Evolutionary conservation across 2,329 filamentous ascomycete genomes (phyloP).

Genomic region (Trichoderma sp.): DNA sequence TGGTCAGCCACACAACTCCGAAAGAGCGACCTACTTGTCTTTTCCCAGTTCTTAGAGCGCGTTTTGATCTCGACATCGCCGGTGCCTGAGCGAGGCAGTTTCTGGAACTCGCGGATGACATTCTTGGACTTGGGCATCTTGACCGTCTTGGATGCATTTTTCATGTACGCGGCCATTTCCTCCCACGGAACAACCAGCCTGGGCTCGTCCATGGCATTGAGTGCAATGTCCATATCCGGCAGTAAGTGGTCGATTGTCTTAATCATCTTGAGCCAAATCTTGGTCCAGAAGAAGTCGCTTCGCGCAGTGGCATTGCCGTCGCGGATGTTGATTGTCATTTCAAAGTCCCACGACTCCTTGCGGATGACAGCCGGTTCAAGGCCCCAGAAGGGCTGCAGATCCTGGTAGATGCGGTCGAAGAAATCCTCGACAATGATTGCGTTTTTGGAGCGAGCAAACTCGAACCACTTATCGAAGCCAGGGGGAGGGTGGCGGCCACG

Average conservation of each 20-base stretch:
- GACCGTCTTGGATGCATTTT: constrained; percentile 48
- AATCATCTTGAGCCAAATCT: constrained; percentile 54
- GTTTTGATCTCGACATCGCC: constrained; percentile 35
- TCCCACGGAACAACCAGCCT: constrained; percentile 62
- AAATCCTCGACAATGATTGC: constrained; percentile 60
- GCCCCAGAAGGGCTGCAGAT: constrained; percentile 58
- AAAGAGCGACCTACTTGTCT: constrained; percentile 31
- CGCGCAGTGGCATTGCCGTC: constrained; percentile 48
- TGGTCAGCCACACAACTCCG: not conserved
- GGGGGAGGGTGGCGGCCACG: constrained; percentile 62
- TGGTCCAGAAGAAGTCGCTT: constrained; percentile 57
- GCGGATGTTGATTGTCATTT: constrained; percentile 60
- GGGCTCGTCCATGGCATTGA: constrained; percentile 67
- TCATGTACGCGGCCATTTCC: constrained; percentile 53
- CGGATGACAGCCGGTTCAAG: constrained; percentile 47
- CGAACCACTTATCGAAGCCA: constrained; percentile 59
- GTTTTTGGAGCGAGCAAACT: constrained; percentile 50
- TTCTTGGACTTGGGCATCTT: constrained; percentile 43
- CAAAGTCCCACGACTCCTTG: constrained; percentile 51
- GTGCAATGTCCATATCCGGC: constrained; percentile 65
- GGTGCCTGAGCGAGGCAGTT: constrained; percentile 39
- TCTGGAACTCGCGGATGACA: constrained; percentile 43
- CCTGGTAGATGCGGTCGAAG: constrained; percentile 62
- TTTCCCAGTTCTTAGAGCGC: constrained; percentile 48
- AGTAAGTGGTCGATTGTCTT: constrained; percentile 52